Percentiles rank a stretch among this genome's conserved stretches.
Evolutionary conservation across 371 early-diverging fungal species (phyloP).

Genomic region (Mortierella sp.): DNA sequence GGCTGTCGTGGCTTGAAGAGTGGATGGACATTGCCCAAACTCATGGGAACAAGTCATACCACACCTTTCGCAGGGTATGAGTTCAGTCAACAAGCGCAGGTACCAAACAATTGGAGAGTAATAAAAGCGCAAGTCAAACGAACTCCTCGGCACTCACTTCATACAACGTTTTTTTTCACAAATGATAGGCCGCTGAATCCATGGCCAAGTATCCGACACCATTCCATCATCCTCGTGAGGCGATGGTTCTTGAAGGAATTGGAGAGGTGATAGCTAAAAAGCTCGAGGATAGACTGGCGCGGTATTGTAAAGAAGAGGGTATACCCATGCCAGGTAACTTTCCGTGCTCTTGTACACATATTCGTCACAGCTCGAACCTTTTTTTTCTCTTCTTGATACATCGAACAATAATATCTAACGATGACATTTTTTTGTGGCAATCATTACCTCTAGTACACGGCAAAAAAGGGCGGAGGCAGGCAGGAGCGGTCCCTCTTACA

Average conservation of each 20-base stretch:
- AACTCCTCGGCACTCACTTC: background rate
- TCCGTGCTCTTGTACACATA: background rate
- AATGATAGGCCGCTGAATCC: slow-evolving; percentile 73
- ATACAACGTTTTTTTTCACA: background rate
- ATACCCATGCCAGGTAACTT: slow-evolving; percentile 66
- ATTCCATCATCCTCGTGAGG: slow-evolving; percentile 69
- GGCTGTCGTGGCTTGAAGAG: slow-evolving; percentile 73
- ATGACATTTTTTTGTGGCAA: background rate
- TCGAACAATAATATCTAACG: background rate
- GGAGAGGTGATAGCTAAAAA: slow-evolving; percentile 72
- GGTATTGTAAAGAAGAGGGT: slow-evolving; percentile 68
- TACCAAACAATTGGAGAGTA: background rate
- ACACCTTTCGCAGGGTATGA: slow-evolving; percentile 70
- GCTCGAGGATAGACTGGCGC: slow-evolving; percentile 68
- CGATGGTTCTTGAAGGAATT: slow-evolving; percentile 69
- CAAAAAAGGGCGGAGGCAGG: background rate
- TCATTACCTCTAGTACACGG: background rate
- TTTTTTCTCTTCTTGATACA: background rate
- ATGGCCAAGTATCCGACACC: slow-evolving; percentile 68
- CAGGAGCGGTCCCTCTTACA: background rate
- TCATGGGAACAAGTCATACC: slow-evolving; percentile 60
- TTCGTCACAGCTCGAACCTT: too few relatives aligned
- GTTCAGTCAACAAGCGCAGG: background rate
- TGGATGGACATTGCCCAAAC: slow-evolving; percentile 67
- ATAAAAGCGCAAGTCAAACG: background rate